phyloP scores from a whole-genome alignment of 2,329 filamentous ascomycete species.

The Diaporthe aspalathi region DNA sequence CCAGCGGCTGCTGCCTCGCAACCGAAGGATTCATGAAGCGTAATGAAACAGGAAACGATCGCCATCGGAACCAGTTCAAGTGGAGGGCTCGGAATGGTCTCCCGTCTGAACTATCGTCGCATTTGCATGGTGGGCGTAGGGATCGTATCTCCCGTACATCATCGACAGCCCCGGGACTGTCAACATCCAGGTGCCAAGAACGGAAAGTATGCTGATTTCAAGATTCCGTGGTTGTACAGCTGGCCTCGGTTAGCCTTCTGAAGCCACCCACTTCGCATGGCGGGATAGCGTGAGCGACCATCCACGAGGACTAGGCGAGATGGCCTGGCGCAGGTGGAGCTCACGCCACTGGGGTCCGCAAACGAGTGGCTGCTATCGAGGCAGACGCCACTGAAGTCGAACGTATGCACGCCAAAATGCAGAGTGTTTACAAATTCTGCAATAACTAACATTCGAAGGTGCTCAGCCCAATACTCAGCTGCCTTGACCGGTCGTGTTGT shows the following conservation, averaged over 20 bases:
- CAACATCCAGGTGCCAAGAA: constrained; percentile 1
- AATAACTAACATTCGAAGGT: neutral
- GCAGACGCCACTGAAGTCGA: neutral
- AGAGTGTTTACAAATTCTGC: neutral
- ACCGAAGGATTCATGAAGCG: constrained; percentile 14
- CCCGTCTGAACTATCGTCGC: constrained; percentile 9
- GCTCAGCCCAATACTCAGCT: neutral
- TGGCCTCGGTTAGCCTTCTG: constrained; percentile 8
- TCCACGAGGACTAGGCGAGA: neutral
- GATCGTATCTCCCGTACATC: constrained; percentile 8
- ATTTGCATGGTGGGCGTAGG: neutral
- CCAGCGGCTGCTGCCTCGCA: constrained; percentile 10
- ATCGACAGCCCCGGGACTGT: neutral
- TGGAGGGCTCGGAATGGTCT: neutral
- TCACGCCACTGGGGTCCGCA: neutral
- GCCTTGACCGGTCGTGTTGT: too few species aligned
- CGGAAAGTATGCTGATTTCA: constrained; percentile 10
- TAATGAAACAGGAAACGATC: constrained; percentile 19
- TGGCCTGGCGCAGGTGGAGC: neutral
- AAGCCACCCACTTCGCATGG: neutral
- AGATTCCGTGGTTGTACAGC: constrained; percentile 18
- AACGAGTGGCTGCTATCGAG: neutral
- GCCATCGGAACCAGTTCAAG: neutral
- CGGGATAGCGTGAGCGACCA: neutral
- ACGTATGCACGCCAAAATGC: neutral